Evolutionary conservation across 768 basidiomycete genomes (phyloP).

Genomic region (Termitomyces bulborhizus): DNA sequence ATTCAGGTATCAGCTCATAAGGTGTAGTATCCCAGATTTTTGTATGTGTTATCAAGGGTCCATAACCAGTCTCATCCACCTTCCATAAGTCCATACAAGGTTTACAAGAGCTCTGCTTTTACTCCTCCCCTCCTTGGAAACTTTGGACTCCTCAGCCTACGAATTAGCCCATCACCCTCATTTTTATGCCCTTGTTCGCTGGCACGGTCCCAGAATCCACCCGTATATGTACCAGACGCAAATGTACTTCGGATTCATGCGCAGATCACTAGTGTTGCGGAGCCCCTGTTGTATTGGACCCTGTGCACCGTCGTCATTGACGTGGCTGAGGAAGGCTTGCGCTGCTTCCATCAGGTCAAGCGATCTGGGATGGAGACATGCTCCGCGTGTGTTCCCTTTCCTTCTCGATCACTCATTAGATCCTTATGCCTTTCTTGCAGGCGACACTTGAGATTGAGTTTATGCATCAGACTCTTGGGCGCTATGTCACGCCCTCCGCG

Average conservation of each 20-base stretch:
- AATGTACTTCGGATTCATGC: constrained; percentile 85
- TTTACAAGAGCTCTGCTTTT: too few relatives aligned
- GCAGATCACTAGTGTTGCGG: constrained; percentile 77
- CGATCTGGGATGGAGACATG: constrained; percentile 98
- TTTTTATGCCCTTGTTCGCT: constrained; percentile 2
- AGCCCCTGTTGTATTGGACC: constrained; percentile 75
- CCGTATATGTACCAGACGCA: constrained; percentile 90
- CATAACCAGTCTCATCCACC: too few relatives aligned
- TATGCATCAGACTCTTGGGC: constrained; percentile 91
- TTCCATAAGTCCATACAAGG: too few relatives aligned
- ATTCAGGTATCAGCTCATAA: too few relatives aligned
- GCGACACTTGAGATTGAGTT: constrained; percentile 99
- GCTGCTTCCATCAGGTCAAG: constrained; percentile 82
- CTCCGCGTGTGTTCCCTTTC: constrained; percentile 58
- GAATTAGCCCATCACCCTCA: constrained; percentile 38
- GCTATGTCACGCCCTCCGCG: constrained; percentile 78
- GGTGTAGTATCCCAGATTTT: too few relatives aligned
- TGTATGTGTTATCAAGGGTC: too few relatives aligned
- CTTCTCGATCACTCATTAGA: not conserved
- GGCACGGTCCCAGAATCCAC: constrained; percentile 59
- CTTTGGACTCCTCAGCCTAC: constrained; percentile 87
- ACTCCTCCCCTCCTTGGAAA: too few relatives aligned
- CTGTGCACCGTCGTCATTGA: constrained; percentile 78
- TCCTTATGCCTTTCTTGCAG: constrained; percentile 31
- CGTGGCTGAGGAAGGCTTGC: constrained; percentile 75